Evolutionary conservation across 345 rosid genomes (phyloP), one percentile per base, ranked within the genome.

Genomic region (Moricandia arvensis): DNA sequence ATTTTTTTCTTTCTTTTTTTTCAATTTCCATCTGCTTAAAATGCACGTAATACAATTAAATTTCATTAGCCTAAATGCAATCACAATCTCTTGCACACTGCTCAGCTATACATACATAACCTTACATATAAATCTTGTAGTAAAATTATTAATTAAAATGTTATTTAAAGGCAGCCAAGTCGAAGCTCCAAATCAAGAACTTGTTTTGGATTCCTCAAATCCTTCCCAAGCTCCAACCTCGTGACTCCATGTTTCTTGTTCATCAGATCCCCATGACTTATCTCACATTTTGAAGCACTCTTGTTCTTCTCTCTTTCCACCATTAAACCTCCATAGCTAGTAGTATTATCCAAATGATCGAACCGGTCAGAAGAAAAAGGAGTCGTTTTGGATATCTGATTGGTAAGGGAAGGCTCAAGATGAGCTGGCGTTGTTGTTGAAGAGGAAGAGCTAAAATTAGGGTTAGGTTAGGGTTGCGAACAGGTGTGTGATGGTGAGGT

Each of bases 161-260:
- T 68, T 60, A 53, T 33, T 17, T 66, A 71, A 57, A 79, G 74
- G 74, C 73, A 81, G 30, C 92, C 92, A 59, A 88, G 92, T 75
- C 90, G 81, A 79, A 88, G 92, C 82, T 88, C 92, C 81, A 88
- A 88, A 79, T 88, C 92, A 66, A 88, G 63, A 66, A 75, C 84
- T 61, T 83, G 84, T 30, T 79, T 79, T 4, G 87, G 79, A 69
- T 82, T 85, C 77, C 75, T 85, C 51, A 78, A 75, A 29, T 76
- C 78, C 73, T 80, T 80, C 75, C 74, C 89, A 79, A 86, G 80
- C 12, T 86, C 86, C 82, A 85, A 81, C 63, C 81, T 80, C 16
- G 83, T 59, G 65, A 63, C 71, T 34, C 63, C 73, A 69, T 61
- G 80, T 76, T 65, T 75, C 76, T 80, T 68, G 61, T 75, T 78